These are phyloP conservation scores for Penicillium samsonianum DNA, from an alignment of 495 filamentous ascomycete genomes.

Conservation along the genomic window DNA sequence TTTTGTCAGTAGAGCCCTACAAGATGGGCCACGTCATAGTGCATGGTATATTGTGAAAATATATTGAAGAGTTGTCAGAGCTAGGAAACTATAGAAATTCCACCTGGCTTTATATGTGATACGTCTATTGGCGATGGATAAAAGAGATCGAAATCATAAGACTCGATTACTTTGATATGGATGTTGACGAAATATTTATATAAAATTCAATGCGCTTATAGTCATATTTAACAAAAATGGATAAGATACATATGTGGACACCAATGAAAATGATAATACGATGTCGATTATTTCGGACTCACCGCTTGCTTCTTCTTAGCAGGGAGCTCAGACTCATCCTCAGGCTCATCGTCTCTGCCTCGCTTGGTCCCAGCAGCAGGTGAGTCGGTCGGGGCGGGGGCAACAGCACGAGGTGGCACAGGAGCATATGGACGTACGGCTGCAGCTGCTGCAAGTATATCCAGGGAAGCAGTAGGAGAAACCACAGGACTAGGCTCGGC, in stretches of 20 bases:
- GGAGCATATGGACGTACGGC: background rate
- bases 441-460: background rate
- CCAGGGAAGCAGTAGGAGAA: background rate
- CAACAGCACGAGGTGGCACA: background rate
- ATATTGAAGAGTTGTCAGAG: background rate
- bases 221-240: background rate
- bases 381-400: background rate
- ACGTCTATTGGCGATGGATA: background rate
- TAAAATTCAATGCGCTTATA: background rate
- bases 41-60: background rate
- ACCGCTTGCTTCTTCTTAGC: background rate
- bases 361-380: background rate
- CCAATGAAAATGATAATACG: background rate
- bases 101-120: background rate
- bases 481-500: background rate
- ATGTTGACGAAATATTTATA: background rate
- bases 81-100: background rate
- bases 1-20: background rate
- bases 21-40: background rate
- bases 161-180: background rate
- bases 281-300: background rate
- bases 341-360: background rate
- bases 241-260: background rate
- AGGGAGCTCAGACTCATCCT: background rate
- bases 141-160: too few relatives aligned